Evolutionary conservation across 768 basidiomycete genomes (phyloP).

Genomic region (Cubamyces lactineus): DNA sequence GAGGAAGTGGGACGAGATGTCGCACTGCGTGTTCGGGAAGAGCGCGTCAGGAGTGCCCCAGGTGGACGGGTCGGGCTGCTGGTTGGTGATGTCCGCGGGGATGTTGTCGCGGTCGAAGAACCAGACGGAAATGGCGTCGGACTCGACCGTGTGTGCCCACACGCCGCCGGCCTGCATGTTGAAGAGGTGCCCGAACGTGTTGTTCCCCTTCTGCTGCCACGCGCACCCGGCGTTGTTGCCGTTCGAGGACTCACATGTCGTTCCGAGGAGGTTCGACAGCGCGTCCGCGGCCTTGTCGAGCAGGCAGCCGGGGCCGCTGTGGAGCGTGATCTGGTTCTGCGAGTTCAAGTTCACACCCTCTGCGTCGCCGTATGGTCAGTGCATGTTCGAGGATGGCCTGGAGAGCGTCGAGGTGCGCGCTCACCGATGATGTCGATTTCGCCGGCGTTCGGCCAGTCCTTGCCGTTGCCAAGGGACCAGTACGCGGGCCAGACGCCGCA

Average conservation of each 20-base stretch:
- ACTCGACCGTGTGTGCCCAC: slow-evolving; percentile 44
- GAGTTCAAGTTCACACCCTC: slow-evolving; percentile 48
- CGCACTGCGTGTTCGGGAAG: slow-evolving; percentile 42
- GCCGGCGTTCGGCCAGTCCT: slow-evolving; percentile 33
- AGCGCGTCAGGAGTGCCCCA: slow-evolving; percentile 48
- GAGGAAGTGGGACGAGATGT: slow-evolving; percentile 40
- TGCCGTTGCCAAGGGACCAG: slow-evolving; percentile 41
- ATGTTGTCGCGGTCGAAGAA: slow-evolving; percentile 43
- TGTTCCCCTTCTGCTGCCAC: slow-evolving; percentile 36
- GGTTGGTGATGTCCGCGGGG: slow-evolving; percentile 40
- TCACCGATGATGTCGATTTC: slow-evolving; percentile 37
- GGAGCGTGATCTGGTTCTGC: slow-evolving; percentile 48
- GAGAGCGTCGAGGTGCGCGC: not conserved
- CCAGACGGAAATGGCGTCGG: slow-evolving; percentile 50
- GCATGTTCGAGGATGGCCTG: not conserved
- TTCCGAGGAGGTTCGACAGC: slow-evolving; percentile 35
- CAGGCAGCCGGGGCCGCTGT: slow-evolving; percentile 44
- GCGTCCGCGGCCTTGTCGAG: slow-evolving; percentile 34
- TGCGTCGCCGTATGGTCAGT: slow-evolving; percentile 8
- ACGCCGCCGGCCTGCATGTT: slow-evolving; percentile 50
- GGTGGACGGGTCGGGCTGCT: slow-evolving; percentile 41
- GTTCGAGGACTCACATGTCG: slow-evolving; percentile 36
- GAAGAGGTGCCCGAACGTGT: slow-evolving; percentile 47
- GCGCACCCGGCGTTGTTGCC: slow-evolving; percentile 47
- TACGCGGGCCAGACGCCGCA: slow-evolving; percentile 68